Evolutionary conservation across 352 stramenopile species (phyloP).

Genomic region (Globisporangium takayamanum): DNA sequence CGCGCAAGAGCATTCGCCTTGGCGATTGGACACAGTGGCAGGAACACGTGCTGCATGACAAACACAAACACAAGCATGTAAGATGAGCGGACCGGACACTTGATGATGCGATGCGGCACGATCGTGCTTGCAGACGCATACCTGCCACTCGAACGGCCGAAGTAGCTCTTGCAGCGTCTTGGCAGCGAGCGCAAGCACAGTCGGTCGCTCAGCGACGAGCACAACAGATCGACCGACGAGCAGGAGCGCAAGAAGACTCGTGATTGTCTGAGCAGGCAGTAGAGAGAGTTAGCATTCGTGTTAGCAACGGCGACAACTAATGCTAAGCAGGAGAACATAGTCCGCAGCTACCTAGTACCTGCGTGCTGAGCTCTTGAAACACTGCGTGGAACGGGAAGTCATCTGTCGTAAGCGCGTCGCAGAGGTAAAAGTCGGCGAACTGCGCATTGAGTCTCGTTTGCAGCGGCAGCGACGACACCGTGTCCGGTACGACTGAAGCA

Average conservation of each 20-base stretch:
- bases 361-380: constrained; percentile 50
- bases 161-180: constrained; percentile 36
- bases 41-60: constrained; percentile 35
- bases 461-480: not conserved
- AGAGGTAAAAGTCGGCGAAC: constrained; percentile 35
- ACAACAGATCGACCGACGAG: constrained; percentile 50
- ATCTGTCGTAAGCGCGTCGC: constrained; percentile 2
- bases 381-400: constrained; percentile 27
- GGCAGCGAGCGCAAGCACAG: constrained; percentile 29
- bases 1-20: constrained; percentile 26
- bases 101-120: not conserved
- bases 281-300: not conserved
- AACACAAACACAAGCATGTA: not conserved
- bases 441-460: constrained; percentile 18
- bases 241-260: constrained; percentile 35
- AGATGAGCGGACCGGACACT: not conserved
- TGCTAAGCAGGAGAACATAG: not conserved
- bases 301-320: not conserved
- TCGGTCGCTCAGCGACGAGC: constrained; percentile 39
- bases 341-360: constrained; percentile 21
- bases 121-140: constrained; percentile 6
- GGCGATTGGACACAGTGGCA: constrained; percentile 43
- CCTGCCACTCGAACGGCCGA: constrained; percentile 50
- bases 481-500: not conserved
- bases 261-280: constrained; percentile 29